These are phyloP conservation scores for Pseudozyma pruni DNA, from an alignment of 1,284 basidiomycete species.

Conservation along the genomic window DNA sequence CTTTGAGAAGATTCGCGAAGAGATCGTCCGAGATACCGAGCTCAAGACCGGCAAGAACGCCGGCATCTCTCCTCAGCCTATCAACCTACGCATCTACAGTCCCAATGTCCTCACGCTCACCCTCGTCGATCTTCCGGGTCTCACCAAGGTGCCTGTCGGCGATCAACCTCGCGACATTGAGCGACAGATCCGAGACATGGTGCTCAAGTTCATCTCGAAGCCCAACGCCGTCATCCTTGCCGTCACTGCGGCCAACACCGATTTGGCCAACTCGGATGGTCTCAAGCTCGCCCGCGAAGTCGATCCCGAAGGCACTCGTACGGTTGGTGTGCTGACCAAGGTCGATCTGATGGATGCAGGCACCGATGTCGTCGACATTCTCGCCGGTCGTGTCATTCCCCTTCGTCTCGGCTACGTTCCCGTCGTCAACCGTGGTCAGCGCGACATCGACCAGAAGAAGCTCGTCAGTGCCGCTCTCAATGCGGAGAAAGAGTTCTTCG, in stretches of 20 bases:
- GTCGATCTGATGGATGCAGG: conserved; percentile 99
- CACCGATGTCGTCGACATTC: conserved; percentile 94
- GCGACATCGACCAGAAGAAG: conserved; percentile 92
- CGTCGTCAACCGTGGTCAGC: conserved; percentile 95
- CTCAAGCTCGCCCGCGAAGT: conserved; percentile 94
- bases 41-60: conserved; percentile 98
- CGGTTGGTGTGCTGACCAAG: conserved; percentile 95
- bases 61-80: conserved; percentile 94
- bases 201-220: conserved; percentile 94
- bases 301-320: conserved; percentile 93
- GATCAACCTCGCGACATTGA: conserved; percentile 90
- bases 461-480: conserved; percentile 85
- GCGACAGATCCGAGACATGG: conserved; percentile 90
- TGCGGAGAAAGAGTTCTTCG: conserved; percentile 92
- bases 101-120: conserved; percentile 97
- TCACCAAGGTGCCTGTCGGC: conserved; percentile 78
- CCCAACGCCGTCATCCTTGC: conserved; percentile 97
- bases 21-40: conserved; percentile 98
- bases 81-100: conserved; percentile 92
- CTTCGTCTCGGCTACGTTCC: conserved; percentile 98
- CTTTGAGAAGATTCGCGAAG: conserved; percentile 89
- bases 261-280: conserved; percentile 97
- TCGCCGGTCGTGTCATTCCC: conserved; percentile 95
- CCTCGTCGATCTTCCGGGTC: conserved; percentile 91
- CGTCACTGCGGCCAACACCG: conserved; percentile 95